Conservation (phyloP, 2,329 filamentous ascomycete genomes). For the Hymenoscyphus infarciens region DNA sequence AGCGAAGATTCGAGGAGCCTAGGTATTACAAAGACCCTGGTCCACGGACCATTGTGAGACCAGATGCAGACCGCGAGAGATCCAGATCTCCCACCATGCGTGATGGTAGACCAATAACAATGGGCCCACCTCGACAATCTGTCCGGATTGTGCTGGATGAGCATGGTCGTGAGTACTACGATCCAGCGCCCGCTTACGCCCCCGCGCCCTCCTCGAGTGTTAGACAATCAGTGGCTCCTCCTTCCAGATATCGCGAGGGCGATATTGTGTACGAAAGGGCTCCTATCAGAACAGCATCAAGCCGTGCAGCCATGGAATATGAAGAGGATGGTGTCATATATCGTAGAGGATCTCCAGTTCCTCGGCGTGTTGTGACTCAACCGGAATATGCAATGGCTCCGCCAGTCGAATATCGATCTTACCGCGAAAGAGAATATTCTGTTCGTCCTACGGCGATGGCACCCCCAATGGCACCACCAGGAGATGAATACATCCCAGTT, state of each 20-base stretch:
- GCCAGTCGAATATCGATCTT: conserved; percentile 44
- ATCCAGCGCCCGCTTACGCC: conserved; percentile 44
- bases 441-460: conserved; percentile 40
- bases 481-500: conserved; percentile 44
- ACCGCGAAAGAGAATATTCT: conserved; percentile 57
- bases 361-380: conserved; percentile 58
- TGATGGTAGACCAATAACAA: conserved; percentile 45
- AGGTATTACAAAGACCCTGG: conserved; percentile 45
- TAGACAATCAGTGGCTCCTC: conserved; percentile 53
- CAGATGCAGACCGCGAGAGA: conserved; percentile 46
- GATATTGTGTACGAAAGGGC: conserved; percentile 64
- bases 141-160: conserved; percentile 76
- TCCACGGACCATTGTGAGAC: conserved; percentile 46
- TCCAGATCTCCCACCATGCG: conserved; percentile 47
- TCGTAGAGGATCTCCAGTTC: conserved; percentile 47
- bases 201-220: conserved; percentile 44
- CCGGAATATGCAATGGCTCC: conserved; percentile 54
- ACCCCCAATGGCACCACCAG: conserved; percentile 28
- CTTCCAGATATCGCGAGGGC: conserved; percentile 45
- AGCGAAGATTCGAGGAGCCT: conserved; percentile 33
- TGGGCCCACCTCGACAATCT: conserved; percentile 46
- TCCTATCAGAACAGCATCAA: conserved; percentile 29
- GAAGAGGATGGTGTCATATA: conserved; percentile 40
- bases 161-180: conserved; percentile 76
- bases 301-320: conserved; percentile 29